Base-by-base conservation (phyloP, 1,284 basidiomycete species). In the Fomes fomentarius region DNA sequence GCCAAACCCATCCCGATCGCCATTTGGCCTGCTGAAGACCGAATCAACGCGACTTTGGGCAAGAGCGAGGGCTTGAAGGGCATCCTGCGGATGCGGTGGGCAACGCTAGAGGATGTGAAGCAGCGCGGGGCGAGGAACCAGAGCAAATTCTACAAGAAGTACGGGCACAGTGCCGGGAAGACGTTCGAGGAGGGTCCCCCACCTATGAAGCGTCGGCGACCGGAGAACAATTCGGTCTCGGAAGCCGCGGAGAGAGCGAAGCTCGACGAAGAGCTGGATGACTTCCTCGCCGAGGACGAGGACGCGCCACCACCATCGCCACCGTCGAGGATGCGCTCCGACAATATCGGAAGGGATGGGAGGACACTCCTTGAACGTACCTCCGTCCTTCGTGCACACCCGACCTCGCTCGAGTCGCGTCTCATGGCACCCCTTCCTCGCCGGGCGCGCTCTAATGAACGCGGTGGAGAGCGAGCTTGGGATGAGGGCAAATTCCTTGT, bases 1-100 rank as follows among this genome's bases (percentile, higher is more conserved):
- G 85, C 87, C 0, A 83, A 85, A 58, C 74, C 86, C 4, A 81
- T 91, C 28, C 89, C 89, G 15, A 67, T 88, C 21, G 75, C 82
- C 0, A 66, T 90, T 14, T 91, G 89, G 87, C 87, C 89, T 0
- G 81, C 87, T n/a, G 85, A 91, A 65, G 82, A 88, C 47, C 81
- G 88, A 26, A 87, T 92, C 51, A 86, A 79, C 63, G 79, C 76
- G 58, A 87, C 82, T 49, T 71, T 91, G 25, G 87, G 86, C 14
- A 79, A 81, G 52, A 78, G 82, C 14, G 77, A 84, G 51, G 85
- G 84, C 1, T 62, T 89, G 44, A 85, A 82, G 64, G 87, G 86
- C 15, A 62, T 68, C 3, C 76, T 93, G 37, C 73, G 73, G 54
- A 86, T 92, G 80, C 81, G 90, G 31, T 90, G 86, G 85, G 90